These are phyloP conservation scores for Haplosporangium sp. DNA, from an alignment of 371 early-diverging fungal genomes.

Conservation along the genomic window DNA sequence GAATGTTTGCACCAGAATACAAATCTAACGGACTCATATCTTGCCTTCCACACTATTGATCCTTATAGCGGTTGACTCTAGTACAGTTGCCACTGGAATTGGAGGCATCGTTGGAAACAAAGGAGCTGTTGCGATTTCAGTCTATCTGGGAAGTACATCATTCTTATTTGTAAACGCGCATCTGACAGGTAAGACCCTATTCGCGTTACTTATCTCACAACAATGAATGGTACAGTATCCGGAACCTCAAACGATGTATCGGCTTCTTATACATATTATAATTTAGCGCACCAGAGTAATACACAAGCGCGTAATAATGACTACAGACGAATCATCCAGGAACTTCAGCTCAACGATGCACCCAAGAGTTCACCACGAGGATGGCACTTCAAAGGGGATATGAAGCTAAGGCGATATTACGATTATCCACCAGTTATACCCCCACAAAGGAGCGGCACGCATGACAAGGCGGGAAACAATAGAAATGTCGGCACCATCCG, in stretches of 20 bases:
- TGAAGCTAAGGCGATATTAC: slow-evolving; percentile 51
- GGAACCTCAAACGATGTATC: no score
- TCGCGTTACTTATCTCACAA: neutral
- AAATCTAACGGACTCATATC: neutral
- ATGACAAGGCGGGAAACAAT: neutral
- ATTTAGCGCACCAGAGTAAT: slow-evolving; percentile 42
- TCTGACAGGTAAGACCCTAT: slow-evolving; percentile 67
- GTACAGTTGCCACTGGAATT: slow-evolving; percentile 66
- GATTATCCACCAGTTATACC: slow-evolving; percentile 14
- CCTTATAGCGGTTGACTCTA: slow-evolving; percentile 45
- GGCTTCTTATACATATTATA: neutral
- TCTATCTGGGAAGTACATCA: slow-evolving; percentile 67
- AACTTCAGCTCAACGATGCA: slow-evolving; percentile 45
- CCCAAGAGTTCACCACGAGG: slow-evolving; percentile 37
- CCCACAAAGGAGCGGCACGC: neutral
- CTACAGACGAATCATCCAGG: slow-evolving; percentile 49
- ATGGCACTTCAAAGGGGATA: slow-evolving; percentile 50
- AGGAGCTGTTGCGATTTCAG: slow-evolving; percentile 80
- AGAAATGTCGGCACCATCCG: neutral
- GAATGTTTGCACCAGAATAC: neutral
- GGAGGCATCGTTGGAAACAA: slow-evolving; percentile 82
- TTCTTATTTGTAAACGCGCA: slow-evolving; percentile 82
- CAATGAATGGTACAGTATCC: no score
- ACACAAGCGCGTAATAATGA: slow-evolving; percentile 44
- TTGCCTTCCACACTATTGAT: neutral